phyloP scores from a whole-genome alignment of 148 eudicot genomes.

The Suaeda aralocaspica region DNA sequence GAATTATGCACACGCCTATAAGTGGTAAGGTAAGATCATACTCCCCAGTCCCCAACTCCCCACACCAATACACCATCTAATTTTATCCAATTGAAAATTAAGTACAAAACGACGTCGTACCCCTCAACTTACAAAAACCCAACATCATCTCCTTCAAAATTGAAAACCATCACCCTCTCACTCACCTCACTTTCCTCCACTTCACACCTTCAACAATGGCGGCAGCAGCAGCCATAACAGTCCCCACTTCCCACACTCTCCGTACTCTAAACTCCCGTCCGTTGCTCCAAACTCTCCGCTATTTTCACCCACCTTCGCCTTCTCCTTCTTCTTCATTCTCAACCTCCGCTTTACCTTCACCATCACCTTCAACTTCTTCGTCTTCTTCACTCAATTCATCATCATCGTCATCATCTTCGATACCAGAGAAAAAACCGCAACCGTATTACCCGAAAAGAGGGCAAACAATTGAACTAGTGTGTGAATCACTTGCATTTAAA shows the following conservation, averaged over 20 bases:
- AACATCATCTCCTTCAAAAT: not conserved
- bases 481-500: conserved; percentile 72
- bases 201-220: conserved; percentile 40
- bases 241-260: conserved; percentile 25
- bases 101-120: not conserved
- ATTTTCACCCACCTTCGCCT: conserved; percentile 14
- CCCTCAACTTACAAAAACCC: not conserved
- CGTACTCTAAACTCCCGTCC: conserved; percentile 39
- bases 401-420: conserved; percentile 13
- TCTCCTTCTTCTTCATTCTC: conserved; percentile 23
- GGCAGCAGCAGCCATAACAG: conserved; percentile 31
- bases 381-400: conserved; percentile 3
- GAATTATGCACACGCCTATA: too few species aligned
- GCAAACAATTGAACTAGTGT: conserved; percentile 67
- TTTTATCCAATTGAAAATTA: too few species aligned
- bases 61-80: too few species aligned
- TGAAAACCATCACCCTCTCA: not conserved
- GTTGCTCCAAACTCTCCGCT: conserved; percentile 37
- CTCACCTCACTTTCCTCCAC: not conserved
- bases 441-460: conserved; percentile 82
- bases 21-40: too few species aligned
- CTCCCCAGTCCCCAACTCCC: too few species aligned
- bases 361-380: conserved; percentile 8
- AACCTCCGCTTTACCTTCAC: conserved; percentile 10
- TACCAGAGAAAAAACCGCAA: conserved; percentile 17